Conservation (phyloP, 2,329 filamentous ascomycete species). For the Epicoccum nigrum region DNA sequence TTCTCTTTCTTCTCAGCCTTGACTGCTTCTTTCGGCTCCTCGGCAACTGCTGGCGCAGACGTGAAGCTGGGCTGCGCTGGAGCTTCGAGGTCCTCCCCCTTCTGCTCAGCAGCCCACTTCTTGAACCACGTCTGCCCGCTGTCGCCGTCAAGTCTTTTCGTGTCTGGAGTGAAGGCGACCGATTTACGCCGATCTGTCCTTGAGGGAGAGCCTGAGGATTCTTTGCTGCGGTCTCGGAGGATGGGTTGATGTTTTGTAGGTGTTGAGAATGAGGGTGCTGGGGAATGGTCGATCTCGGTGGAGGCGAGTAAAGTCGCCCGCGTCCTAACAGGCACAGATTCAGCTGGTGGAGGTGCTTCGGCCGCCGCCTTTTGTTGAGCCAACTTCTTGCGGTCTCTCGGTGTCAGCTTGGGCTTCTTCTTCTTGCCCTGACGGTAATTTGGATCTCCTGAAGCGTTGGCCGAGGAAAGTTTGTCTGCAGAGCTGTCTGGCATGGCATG, state of each 20-base stretch:
- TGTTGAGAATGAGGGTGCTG: constrained; percentile 20
- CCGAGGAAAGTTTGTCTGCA: constrained; percentile 11
- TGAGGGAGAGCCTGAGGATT: constrained; percentile 33
- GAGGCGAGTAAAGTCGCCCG: constrained; percentile 38
- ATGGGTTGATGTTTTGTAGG: constrained; percentile 25
- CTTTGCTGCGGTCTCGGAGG: constrained; percentile 21
- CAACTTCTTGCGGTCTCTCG: constrained; percentile 11
- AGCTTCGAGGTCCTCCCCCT: constrained; percentile 31
- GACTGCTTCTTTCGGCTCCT: constrained; percentile 29
- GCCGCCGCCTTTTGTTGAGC: constrained; percentile 12
- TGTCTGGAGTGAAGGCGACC: constrained; percentile 69
- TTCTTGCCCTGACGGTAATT: constrained; percentile 40
- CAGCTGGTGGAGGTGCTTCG: constrained; percentile 33
- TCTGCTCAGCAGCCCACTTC: constrained; percentile 53
- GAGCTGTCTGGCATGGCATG: constrained; percentile 11
- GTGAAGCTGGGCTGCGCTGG: constrained; percentile 36
- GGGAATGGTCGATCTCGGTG: constrained; percentile 32
- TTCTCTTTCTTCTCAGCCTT: constrained; percentile 22
- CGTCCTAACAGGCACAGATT: constrained; percentile 14
- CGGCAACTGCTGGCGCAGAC: constrained; percentile 25
- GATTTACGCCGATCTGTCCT: constrained; percentile 56
- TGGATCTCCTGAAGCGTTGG: constrained; percentile 42
- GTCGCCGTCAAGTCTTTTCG: constrained; percentile 64
- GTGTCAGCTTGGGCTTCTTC: constrained; percentile 19
- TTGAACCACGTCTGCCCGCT: constrained; percentile 60